Percentiles rank a stretch among this genome's conserved stretches.
Conservation (phyloP, 371 early-diverging fungal species). For the Syncephalastrum racemosum region DNA sequence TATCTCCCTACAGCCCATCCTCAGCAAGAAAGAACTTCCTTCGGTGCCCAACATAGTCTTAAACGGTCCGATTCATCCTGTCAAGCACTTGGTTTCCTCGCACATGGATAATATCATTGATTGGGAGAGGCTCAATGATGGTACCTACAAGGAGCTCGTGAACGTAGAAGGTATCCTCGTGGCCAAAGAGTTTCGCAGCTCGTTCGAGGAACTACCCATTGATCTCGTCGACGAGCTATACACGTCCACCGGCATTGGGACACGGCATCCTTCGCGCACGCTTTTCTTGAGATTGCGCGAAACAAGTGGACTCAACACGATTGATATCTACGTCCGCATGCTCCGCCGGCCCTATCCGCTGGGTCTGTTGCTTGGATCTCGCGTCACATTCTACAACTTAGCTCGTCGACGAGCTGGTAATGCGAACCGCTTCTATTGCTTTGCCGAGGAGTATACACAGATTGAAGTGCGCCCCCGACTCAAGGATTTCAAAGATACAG, state of each 20-base stretch:
- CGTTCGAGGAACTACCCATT: not conserved
- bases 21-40: too few species aligned
- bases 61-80: too few species aligned
- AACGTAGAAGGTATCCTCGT: constrained; percentile 25
- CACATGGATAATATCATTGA: too few species aligned
- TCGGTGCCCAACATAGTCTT: too few species aligned
- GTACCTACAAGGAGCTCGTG: constrained; percentile 1
- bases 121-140: too few species aligned
- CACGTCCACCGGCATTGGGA: constrained; percentile 17
- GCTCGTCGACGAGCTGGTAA: constrained; percentile 9
- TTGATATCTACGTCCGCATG: constrained; percentile 29
- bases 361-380: constrained; percentile 28
- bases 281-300: constrained; percentile 32
- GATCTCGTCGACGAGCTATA: not conserved
- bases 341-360: constrained; percentile 19
- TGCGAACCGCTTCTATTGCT: constrained; percentile 4
- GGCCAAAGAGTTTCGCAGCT: constrained; percentile 19
- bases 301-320: constrained; percentile 18
- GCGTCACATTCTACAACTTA: constrained; percentile 21
- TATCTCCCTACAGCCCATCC: too few species aligned
- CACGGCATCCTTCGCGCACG: constrained; percentile 20
- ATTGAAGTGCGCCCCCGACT: too few species aligned
- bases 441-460: too few species aligned
- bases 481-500: too few species aligned
- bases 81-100: too few species aligned